These are phyloP conservation scores for Chimonanthus praecox DNA, from an alignment of 164 flowering plant species.

Conservation along the genomic window DNA sequence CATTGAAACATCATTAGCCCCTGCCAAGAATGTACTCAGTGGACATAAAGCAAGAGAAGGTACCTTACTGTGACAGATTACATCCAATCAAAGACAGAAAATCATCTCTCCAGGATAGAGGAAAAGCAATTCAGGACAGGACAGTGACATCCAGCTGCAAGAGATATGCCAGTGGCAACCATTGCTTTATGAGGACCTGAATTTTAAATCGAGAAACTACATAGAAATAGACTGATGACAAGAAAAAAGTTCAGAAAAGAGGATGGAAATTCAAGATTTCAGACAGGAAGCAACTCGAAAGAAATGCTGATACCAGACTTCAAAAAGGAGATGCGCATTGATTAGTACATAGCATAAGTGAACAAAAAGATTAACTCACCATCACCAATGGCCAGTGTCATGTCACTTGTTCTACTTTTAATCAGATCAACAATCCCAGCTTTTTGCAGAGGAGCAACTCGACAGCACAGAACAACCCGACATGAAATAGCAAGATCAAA, in stretches of 20 bases:
- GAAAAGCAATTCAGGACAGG: not conserved
- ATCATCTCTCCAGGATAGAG: not conserved
- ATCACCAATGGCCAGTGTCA: conserved; percentile 95
- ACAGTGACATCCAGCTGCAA: not conserved
- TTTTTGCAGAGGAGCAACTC: conserved; percentile 95
- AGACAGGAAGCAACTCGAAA: not conserved
- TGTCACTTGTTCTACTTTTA: conserved; percentile 78
- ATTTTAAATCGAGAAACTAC: not conserved
- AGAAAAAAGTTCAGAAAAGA: not conserved
- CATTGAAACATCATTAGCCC: conserved; percentile 98
- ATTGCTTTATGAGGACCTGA: not conserved
- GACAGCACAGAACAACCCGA: conserved; percentile 81
- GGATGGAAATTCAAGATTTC: no score
- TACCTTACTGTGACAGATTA: no score
- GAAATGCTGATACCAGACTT: not conserved
- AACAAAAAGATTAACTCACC: conserved; percentile 45
- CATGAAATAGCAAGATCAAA: conserved; percentile 81
- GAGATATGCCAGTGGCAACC: not conserved
- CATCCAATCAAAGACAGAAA: not conserved
- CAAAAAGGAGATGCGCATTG: not conserved
- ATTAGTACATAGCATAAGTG: not conserved
- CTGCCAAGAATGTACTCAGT: conserved; percentile 25
- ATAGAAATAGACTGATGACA: not conserved
- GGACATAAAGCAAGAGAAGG: not conserved
- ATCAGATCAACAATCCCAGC: conserved; percentile 91